These are phyloP conservation scores for Pleurotus sapidus DNA, from an alignment of 768 basidiomycete species.

Conservation along the genomic window DNA sequence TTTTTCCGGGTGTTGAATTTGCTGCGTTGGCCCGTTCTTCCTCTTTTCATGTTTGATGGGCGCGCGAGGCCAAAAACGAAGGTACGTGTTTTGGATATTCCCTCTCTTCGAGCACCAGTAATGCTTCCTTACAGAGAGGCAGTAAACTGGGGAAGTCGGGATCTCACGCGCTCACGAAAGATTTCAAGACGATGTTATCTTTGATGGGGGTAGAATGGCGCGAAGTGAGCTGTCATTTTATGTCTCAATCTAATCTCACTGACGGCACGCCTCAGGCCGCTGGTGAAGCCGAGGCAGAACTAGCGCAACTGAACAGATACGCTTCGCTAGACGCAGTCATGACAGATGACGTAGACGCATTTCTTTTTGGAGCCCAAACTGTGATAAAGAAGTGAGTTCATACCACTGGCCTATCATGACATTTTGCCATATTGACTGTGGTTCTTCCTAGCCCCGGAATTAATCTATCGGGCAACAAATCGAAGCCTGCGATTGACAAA, in stretches of 20 bases:
- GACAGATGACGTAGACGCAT: slow-evolving; percentile 45
- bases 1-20: background rate
- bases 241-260: slow-evolving; percentile 21
- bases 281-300: slow-evolving; percentile 35
- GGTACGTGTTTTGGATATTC: slow-evolving; percentile 29
- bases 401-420: background rate
- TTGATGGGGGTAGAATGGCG: slow-evolving; percentile 53
- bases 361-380: slow-evolving; percentile 37
- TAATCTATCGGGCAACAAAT: slow-evolving; percentile 26
- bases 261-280: slow-evolving; percentile 60
- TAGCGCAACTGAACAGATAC: slow-evolving; percentile 35
- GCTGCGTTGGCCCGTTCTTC: slow-evolving; percentile 40
- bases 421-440: slow-evolving; percentile 10
- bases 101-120: slow-evolving; percentile 13
- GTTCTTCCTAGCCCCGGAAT: slow-evolving; percentile 25
- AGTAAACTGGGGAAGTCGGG: slow-evolving; percentile 39
- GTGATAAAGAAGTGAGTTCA: slow-evolving; percentile 16
- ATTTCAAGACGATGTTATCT: slow-evolving; percentile 53
- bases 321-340: slow-evolving; percentile 43
- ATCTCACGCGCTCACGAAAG: slow-evolving; percentile 39
- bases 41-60: slow-evolving; percentile 76
- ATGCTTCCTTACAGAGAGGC: slow-evolving; percentile 15
- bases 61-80: slow-evolving; percentile 63
- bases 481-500: slow-evolving; percentile 41
- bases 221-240: slow-evolving; percentile 40